These are phyloP conservation scores for Setomelanomma holmii DNA, from an alignment of 2,329 filamentous ascomycete genomes.

Conservation along the genomic window DNA sequence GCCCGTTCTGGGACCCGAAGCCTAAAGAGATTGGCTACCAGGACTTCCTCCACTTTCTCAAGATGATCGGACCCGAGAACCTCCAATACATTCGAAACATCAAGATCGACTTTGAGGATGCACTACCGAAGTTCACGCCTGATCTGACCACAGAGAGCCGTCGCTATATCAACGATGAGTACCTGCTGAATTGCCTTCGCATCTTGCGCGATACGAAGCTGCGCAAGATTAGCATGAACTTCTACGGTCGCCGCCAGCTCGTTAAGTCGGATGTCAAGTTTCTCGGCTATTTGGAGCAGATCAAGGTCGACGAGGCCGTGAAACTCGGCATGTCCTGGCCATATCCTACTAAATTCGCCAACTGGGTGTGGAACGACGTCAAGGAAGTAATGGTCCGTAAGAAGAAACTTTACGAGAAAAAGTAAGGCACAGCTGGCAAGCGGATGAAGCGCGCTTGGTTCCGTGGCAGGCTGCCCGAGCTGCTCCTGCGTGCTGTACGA, in stretches of 20 bases:
- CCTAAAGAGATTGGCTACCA: constrained; percentile 58
- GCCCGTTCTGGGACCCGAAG: constrained; percentile 49
- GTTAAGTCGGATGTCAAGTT: constrained; percentile 51
- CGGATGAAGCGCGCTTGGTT: too few species aligned
- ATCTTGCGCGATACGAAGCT: constrained; percentile 53
- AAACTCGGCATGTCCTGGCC: constrained; percentile 22
- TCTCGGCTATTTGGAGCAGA: constrained; percentile 52
- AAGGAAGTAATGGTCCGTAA: constrained; percentile 46
- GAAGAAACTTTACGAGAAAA: constrained; percentile 44
- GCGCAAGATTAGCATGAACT: constrained; percentile 51
- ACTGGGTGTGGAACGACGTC: constrained; percentile 39
- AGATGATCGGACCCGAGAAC: constrained; percentile 57
- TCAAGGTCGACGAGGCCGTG: constrained; percentile 54
- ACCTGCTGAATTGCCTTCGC: constrained; percentile 55
- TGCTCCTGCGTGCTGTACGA: too few species aligned
- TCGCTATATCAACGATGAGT: constrained; percentile 58
- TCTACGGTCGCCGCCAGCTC: constrained; percentile 50
- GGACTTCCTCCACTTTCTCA: constrained; percentile 54
- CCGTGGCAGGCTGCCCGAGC: too few species aligned
- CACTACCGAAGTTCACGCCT: constrained; percentile 50
- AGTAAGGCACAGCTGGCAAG: too few species aligned
- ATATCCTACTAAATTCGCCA: constrained; percentile 43
- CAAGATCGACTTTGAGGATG: constrained; percentile 56
- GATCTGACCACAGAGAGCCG: constrained; percentile 51
- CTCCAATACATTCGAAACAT: constrained; percentile 55